Evolutionary conservation across 2,329 filamentous ascomycete genomes (phyloP).

Genomic region (Cladosporium phlei): DNA sequence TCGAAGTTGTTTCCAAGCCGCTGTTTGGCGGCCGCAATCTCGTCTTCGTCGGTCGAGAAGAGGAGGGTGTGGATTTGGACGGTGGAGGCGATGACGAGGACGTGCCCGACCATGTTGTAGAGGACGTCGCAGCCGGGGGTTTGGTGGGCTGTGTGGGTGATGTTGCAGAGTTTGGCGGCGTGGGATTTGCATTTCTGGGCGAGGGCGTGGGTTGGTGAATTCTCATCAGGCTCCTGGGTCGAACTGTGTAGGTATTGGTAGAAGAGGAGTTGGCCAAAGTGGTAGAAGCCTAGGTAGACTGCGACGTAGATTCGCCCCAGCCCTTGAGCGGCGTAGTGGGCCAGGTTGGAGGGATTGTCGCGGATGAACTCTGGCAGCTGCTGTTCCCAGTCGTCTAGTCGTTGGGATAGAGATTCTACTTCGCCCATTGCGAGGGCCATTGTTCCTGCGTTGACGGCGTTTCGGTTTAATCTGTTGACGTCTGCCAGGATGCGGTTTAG

Average conservation of each 20-base stretch:
- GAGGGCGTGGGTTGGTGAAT: not conserved
- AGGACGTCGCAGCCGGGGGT: constrained; percentile 11
- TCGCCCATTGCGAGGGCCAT: not conserved
- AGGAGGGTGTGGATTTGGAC: constrained; percentile 11
- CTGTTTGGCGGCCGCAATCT: constrained; percentile 5
- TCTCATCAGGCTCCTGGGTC: not conserved
- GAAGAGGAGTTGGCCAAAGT: constrained; percentile 6
- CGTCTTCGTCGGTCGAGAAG: constrained; percentile 6
- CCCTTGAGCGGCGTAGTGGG: constrained; percentile 3
- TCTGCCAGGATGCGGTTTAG: constrained; percentile 8
- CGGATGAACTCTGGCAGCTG: constrained; percentile 7
- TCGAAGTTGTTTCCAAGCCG: constrained; percentile 10
- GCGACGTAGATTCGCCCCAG: constrained; percentile 6
- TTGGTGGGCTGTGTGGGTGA: constrained; percentile 8
- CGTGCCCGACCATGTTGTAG: constrained; percentile 12
- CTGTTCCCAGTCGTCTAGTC: constrained; percentile 7
- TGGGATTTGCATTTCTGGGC: constrained; percentile 10
- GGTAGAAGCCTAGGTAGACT: constrained; percentile 8
- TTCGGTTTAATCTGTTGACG: constrained; percentile 8
- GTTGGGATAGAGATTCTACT: constrained; percentile 3
- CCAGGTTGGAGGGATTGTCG: constrained; percentile 7
- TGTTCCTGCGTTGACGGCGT: constrained; percentile 1
- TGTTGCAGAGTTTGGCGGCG: constrained; percentile 8
- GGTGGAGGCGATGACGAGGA: constrained; percentile 12
- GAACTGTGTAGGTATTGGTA: constrained; percentile 13